phyloP scores from a whole-genome alignment of 495 filamentous ascomycete species.

The Glonium stellatum region DNA sequence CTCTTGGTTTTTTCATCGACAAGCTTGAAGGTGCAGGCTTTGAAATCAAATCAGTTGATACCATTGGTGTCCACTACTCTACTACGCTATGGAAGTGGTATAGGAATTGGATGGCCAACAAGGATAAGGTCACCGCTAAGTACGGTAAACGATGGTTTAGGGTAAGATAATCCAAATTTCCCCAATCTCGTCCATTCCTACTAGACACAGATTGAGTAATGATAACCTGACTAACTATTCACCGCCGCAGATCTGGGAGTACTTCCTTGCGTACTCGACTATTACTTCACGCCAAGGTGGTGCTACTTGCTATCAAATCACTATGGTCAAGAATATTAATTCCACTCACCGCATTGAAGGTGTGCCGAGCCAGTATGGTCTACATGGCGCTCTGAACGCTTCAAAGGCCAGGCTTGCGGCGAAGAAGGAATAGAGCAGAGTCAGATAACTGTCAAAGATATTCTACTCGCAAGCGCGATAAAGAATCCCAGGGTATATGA shows the following conservation, averaged over 20 bases:
- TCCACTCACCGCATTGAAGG: conserved; percentile 90
- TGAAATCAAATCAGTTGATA: conserved; percentile 71
- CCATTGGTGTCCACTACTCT: conserved; percentile 93
- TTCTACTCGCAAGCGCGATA: too few species aligned
- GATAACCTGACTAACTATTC: too few species aligned
- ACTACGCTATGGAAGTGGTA: conserved; percentile 98
- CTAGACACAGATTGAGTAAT: too few species aligned
- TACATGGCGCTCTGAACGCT: conserved; percentile 60
- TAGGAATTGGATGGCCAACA: conserved; percentile 95
- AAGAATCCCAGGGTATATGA: too few species aligned
- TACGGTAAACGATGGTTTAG: conserved; percentile 95
- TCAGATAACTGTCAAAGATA: not conserved
- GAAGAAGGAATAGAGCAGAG: not conserved
- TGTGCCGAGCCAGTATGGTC: conserved; percentile 63
- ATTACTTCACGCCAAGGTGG: conserved; percentile 89
- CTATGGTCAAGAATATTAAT: conserved; percentile 95
- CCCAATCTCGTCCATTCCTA: not conserved
- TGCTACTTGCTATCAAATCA: conserved; percentile 95
- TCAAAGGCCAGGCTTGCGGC: conserved; percentile 18
- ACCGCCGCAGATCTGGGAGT: conserved; percentile 81
- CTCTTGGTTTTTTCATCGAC: conserved; percentile 64
- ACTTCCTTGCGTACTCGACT: conserved; percentile 88
- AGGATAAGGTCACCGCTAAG: conserved; percentile 89
- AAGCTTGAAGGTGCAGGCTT: conserved; percentile 69
- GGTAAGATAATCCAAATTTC: conserved; percentile 50